Evolutionary conservation across 2,329 filamentous ascomycete genomes (phyloP).

Genomic region (Lasiodiplodia citricola): DNA sequence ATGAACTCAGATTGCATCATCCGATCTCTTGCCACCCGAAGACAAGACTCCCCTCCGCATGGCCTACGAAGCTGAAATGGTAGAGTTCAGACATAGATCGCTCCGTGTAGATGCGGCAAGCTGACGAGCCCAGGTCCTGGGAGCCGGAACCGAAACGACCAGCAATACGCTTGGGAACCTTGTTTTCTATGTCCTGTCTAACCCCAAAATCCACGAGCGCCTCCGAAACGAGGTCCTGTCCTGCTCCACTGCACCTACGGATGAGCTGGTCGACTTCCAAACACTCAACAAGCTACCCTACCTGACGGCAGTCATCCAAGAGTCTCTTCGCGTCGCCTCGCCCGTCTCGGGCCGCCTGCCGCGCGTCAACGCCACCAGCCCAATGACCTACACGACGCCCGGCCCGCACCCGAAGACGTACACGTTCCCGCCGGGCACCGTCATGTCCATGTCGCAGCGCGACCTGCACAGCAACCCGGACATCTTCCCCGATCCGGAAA

Average conservation of each 20-base stretch:
- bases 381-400: conserved; percentile 28
- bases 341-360: conserved; percentile 30
- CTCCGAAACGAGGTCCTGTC: conserved; percentile 43
- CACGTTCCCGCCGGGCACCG: conserved; percentile 29
- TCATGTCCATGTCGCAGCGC: conserved; percentile 28
- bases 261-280: background rate
- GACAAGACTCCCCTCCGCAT: conserved; percentile 44
- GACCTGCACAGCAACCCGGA: conserved; percentile 27
- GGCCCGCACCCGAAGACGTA: conserved; percentile 20
- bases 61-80: conserved; percentile 38
- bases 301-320: conserved; percentile 31
- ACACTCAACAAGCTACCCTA: conserved; percentile 30
- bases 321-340: conserved; percentile 28
- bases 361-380: conserved; percentile 24
- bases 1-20: conserved; percentile 32
- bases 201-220: conserved; percentile 36
- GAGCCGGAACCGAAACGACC: conserved; percentile 48
- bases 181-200: conserved; percentile 44
- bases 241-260: background rate
- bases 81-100: background rate
- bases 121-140: conserved; percentile 31
- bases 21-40: conserved; percentile 37
- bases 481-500: conserved; percentile 30
- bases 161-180: conserved; percentile 40
- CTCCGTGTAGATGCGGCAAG: background rate